Evolutionary conservation across 495 filamentous ascomycete genomes (phyloP).

Genomic region (Daldinia decipiens): DNA sequence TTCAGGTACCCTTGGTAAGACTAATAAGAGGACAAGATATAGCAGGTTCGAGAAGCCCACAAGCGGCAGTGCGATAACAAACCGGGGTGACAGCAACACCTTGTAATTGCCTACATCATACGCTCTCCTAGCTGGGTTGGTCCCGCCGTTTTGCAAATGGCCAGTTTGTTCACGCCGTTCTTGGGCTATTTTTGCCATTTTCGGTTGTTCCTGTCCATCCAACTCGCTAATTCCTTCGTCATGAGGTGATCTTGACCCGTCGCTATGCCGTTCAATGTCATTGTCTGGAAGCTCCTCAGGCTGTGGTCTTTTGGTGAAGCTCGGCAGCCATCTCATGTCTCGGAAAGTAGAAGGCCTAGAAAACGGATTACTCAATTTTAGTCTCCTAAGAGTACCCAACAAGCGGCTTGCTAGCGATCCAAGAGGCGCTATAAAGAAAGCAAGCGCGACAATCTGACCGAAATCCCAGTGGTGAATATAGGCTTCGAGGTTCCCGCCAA

Average conservation of each 20-base stretch:
- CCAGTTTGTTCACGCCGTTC: conserved; percentile 7
- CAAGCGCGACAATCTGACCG: conserved; percentile 34
- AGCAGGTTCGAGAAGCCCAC: conserved; percentile 38
- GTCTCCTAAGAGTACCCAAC: conserved; percentile 12
- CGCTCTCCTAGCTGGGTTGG: conserved; percentile 7
- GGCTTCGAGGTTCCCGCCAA: conserved; percentile 30
- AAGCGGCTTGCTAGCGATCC: conserved; percentile 32
- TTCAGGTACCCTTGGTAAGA: conserved; percentile 35
- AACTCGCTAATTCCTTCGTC: conserved; percentile 6
- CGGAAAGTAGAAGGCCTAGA: not conserved
- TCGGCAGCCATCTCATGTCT: conserved; percentile 15
- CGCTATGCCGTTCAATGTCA: conserved; percentile 3
- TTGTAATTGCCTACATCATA: conserved; percentile 25
- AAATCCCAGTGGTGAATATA: conserved; percentile 26
- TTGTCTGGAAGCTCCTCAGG: conserved; percentile 20
- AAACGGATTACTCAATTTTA: conserved; percentile 3
- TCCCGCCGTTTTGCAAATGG: conserved; percentile 10
- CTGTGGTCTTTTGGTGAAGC: conserved; percentile 12
- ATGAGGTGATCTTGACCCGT: conserved; percentile 5
- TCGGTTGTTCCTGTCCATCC: not conserved
- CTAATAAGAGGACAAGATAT: conserved; percentile 34
- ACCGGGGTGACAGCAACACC: conserved; percentile 37
- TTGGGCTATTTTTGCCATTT: not conserved
- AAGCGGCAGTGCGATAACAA: conserved; percentile 37
- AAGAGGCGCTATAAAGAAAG: conserved; percentile 35